Base-by-base conservation (phyloP, 2,329 filamentous ascomycete genomes). In the Paecilomyces fulvus region DNA sequence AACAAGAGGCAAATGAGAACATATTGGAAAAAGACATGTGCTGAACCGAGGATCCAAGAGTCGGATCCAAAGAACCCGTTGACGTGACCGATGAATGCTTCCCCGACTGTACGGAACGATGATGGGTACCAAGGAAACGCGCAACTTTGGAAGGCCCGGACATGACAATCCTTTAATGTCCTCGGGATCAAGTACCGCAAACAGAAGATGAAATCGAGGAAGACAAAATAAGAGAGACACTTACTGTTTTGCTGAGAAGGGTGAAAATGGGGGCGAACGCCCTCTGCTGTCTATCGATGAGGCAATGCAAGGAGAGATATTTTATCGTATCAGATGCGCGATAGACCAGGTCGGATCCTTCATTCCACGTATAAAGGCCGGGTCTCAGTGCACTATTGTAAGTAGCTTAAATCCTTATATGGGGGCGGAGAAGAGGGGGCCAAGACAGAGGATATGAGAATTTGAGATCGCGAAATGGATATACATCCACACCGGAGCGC, bases 1-100 rank as follows among this genome's bases (percentile, higher is more conserved):
- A 60, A 55, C 28, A 57, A 60, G 53, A 51, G 51, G 17, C 25
- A 57, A 54, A 28, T 48, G 53, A 30, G 30, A 43, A 60, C 64
- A 65, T 65, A 50, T 58, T 64, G 20, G 17, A 43, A 30, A 49
- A 25, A 10, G 21, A 4, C 48, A 17, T 17, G 12, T 2, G 48
- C 21, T 14, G 48, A 49, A 23, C 20, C 21, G 48, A 49, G 20
- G 48, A 28, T 12, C 21, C 21, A n/a, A 23, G 48, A 20, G 25
- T 23, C 8, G 10, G 48, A 23, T 28, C 48, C 48, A 28, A 6
- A 43, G 37, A 21, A 28, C 48, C 21, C 48, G 48, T 49, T 49
- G 48, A 49, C 48, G 21, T 49, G 48, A 49, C 20, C 8, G 20
- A 49, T 21, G 48, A 49, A 20, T 49, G 48, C 11, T 49, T 49